Conservation (phyloP, 345 rosid species). For the Eucalyptus regnans region DNA sequence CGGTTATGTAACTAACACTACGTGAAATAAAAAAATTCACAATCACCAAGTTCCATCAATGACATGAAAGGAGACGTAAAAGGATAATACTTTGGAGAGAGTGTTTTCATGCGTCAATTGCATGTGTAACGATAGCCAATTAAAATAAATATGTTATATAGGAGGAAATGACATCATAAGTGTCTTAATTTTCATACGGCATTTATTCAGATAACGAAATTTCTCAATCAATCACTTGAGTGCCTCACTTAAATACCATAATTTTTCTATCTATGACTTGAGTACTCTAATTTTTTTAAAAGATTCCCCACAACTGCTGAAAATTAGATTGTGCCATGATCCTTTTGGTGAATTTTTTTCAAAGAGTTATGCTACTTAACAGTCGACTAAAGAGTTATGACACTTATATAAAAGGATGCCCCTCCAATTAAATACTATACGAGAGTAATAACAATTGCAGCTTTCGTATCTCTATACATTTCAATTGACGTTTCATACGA, state of each 20-base stretch:
- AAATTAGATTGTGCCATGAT: background rate
- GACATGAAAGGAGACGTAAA: background rate
- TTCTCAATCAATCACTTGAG: background rate
- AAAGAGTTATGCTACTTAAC: background rate
- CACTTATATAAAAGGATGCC: background rate
- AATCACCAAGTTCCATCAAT: background rate
- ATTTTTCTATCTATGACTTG: background rate
- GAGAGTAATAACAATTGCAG: accelerated
- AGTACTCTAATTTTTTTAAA: background rate
- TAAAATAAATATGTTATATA: background rate
- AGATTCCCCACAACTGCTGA: background rate
- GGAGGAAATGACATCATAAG: background rate
- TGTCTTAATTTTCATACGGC: accelerated
- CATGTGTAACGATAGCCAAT: background rate
- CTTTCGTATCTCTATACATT: background rate
- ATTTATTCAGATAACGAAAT: accelerated
- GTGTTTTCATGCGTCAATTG: background rate
- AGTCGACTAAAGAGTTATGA: background rate
- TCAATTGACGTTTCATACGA: background rate
- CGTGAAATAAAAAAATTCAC: background rate
- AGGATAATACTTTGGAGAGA: background rate
- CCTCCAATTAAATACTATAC: accelerated
- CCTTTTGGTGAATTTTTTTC: background rate
- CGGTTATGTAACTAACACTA: background rate
- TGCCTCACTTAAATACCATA: background rate